phyloP scores from a whole-genome alignment of 1,284 basidiomycete species.

The Peniophora sp. region DNA sequence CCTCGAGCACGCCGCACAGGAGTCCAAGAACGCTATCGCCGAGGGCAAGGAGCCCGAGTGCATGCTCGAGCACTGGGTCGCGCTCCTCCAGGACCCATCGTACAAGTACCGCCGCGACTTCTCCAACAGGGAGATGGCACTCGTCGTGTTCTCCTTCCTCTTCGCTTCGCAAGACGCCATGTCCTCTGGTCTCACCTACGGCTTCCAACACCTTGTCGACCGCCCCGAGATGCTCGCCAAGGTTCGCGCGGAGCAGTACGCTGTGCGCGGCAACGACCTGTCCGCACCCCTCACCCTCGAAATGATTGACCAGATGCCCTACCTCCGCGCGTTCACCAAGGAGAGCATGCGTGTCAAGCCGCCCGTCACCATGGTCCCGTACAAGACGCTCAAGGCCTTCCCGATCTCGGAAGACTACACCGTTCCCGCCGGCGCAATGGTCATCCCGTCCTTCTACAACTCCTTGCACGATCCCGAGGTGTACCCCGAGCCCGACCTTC shows the following conservation, averaged over 20 bases:
- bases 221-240: constrained; percentile 86
- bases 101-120: constrained; percentile 85
- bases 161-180: constrained; percentile 99
- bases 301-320: constrained; percentile 88
- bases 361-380: constrained; percentile 95
- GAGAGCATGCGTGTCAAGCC: constrained; percentile 89
- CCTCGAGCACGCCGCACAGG: constrained; percentile 74
- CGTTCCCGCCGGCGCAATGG: constrained; percentile 87
- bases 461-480: constrained; percentile 87
- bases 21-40: constrained; percentile 82
- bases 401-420: constrained; percentile 88
- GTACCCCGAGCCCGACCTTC: constrained; percentile 82
- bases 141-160: constrained; percentile 94
- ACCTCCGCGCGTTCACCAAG: constrained; percentile 87
- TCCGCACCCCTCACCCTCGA: constrained; percentile 84
- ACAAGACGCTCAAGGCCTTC: constrained; percentile 84
- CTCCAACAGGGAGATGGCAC: constrained; percentile 91
- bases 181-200: constrained; percentile 89
- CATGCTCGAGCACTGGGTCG: constrained; percentile 91
- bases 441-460: constrained; percentile 96
- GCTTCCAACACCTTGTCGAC: constrained; percentile 95
- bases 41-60: constrained; percentile 79
- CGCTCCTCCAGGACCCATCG: constrained; percentile 60
- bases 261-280: constrained; percentile 74
- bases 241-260: constrained; percentile 87